phyloP scores from a whole-genome alignment of 331 rosid species.

The Rhamnella rubrinervis region DNA sequence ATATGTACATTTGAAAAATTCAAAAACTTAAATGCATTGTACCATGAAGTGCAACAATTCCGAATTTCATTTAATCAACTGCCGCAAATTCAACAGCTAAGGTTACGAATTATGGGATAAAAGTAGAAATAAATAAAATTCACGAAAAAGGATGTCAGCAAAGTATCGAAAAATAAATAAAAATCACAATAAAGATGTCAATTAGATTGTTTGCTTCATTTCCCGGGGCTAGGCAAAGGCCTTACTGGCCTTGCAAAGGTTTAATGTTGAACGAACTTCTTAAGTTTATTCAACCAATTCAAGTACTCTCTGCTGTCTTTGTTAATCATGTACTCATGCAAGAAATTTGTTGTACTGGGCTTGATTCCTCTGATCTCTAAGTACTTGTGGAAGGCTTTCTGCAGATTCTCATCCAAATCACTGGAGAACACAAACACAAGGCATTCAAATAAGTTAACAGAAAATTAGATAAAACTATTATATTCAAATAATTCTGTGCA shows the following conservation, averaged over 20 bases:
- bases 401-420: constrained; percentile 80
- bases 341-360: constrained; percentile 74
- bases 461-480: neutral
- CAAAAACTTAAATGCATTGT: no score
- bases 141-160: no score
- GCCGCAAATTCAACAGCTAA: no score
- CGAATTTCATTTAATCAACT: no score
- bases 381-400: constrained; percentile 74
- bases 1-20: no score
- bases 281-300: constrained; percentile 72
- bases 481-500: neutral
- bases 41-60: no score
- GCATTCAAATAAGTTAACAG: neutral
- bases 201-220: no score
- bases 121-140: no score
- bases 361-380: constrained; percentile 90
- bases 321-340: constrained; percentile 96
- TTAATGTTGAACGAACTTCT: constrained; percentile 61
- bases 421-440: constrained; percentile 31
- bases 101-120: no score
- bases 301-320: constrained; percentile 79
- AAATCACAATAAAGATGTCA: no score
- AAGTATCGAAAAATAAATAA: no score
- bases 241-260: neutral
- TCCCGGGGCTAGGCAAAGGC: no score